phyloP scores from a whole-genome alignment of 139 green algal species.

The Eudorina sp. region DNA sequence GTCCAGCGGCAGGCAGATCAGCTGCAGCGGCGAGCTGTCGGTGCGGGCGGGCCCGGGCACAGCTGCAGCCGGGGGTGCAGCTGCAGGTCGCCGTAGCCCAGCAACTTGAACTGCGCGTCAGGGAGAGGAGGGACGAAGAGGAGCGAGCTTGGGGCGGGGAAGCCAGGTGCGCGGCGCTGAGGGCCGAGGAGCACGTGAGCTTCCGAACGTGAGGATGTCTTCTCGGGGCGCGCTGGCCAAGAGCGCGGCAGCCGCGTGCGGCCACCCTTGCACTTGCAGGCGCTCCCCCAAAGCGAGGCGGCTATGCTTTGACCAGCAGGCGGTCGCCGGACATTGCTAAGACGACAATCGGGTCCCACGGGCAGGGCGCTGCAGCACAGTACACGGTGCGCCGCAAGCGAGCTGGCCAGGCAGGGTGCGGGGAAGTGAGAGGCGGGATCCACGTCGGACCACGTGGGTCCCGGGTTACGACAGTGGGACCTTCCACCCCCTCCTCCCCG shows the following conservation, averaged over 20 bases:
- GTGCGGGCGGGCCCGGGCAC: constrained; percentile 14
- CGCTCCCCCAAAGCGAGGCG: no score
- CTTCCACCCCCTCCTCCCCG: not conserved
- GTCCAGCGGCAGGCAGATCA: constrained; percentile 27
- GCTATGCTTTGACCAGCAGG: no score
- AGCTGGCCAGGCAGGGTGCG: no score
- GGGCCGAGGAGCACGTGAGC: not conserved
- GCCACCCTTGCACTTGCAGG: not conserved
- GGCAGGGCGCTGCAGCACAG: no score
- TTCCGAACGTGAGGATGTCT: no score
- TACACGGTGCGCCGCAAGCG: no score
- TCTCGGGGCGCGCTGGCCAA: not conserved
- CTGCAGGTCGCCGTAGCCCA: constrained; percentile 54
- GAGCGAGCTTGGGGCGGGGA: no score
- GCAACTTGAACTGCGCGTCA: constrained; percentile 29
- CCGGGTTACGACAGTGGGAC: no score
- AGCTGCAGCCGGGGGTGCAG: constrained; percentile 58
- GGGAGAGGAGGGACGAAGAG: not conserved
- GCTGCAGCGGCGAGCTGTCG: constrained; percentile 34
- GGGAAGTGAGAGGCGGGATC: no score
- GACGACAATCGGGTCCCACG: no score
- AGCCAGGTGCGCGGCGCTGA: not conserved
- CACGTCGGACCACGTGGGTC: no score
- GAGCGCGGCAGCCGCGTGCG: not conserved
- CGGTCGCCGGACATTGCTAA: no score